Conservation (phyloP, 441 rosid genomes). For the Corymbia citriodora region DNA sequence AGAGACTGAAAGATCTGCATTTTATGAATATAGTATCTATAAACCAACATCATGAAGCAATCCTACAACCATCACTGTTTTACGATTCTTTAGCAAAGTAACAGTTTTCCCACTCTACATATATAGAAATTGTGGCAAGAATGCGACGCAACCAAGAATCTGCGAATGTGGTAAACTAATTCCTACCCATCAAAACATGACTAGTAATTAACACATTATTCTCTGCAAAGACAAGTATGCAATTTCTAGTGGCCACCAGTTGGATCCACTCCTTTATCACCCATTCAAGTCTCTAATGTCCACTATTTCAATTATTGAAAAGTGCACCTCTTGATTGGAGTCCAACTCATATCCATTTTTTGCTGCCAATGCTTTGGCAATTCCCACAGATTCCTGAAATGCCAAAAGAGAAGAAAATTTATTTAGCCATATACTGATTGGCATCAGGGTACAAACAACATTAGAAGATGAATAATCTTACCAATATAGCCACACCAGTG, state of each 20-base stretch:
- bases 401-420: slow-evolving; percentile 5
- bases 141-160: background rate
- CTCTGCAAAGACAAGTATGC: background rate
- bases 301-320: background rate
- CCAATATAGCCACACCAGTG: slow-evolving; percentile 97
- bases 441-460: background rate
- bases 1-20: background rate
- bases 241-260: background rate
- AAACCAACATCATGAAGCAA: background rate
- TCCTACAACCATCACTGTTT: background rate
- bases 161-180: background rate
- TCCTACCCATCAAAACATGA: background rate
- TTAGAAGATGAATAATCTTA: slow-evolving; percentile 24
- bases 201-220: background rate
- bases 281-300: background rate
- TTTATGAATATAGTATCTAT: background rate
- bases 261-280: background rate
- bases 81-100: background rate
- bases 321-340: slow-evolving; percentile 85
- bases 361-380: slow-evolving; percentile 95
- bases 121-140: background rate
- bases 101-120: background rate
- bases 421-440: background rate
- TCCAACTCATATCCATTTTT: slow-evolving; percentile 91
- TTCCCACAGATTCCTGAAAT: slow-evolving; percentile 90